A percentile compares a stretch with the other conserved stretches of the same genome.
Conservation (phyloP, 495 filamentous ascomycete genomes). For the Penicillium paxilli region DNA sequence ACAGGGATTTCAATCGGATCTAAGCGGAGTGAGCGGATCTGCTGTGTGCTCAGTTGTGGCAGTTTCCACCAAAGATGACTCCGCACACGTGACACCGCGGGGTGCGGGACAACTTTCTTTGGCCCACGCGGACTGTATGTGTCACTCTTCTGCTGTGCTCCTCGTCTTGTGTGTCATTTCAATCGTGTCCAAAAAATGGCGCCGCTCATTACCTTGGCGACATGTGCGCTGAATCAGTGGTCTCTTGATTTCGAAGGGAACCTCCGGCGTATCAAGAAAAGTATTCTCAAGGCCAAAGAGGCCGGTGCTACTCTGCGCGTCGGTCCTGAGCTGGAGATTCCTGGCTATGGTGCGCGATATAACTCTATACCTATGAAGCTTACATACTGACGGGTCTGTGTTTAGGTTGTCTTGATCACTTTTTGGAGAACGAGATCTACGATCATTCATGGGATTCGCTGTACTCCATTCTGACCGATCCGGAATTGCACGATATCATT, state of each 20-base stretch:
- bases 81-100: conserved; percentile 1
- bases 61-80: neutral
- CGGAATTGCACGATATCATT: conserved; percentile 5
- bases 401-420: conserved; percentile 13
- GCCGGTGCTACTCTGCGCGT: conserved; percentile 11
- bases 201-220: conserved; percentile 10
- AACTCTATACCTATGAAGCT: neutral
- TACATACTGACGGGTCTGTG: neutral
- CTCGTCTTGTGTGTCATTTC: neutral
- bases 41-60: too few species aligned
- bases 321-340: conserved; percentile 11
- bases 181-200: conserved; percentile 5
- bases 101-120: neutral
- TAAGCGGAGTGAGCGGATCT: too few species aligned
- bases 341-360: conserved; percentile 12
- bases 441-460: conserved; percentile 13
- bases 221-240: conserved; percentile 17
- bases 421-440: conserved; percentile 11
- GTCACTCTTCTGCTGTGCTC: neutral
- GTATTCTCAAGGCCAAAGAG: conserved; percentile 9
- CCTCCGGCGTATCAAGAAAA: conserved; percentile 18
- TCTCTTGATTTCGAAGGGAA: conserved; percentile 14
- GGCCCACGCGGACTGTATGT: neutral
- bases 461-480: conserved; percentile 12
- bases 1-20: too few species aligned